These are phyloP conservation scores for Penicillium taxi DNA, from an alignment of 495 filamentous ascomycete species.

Conservation along the genomic window DNA sequence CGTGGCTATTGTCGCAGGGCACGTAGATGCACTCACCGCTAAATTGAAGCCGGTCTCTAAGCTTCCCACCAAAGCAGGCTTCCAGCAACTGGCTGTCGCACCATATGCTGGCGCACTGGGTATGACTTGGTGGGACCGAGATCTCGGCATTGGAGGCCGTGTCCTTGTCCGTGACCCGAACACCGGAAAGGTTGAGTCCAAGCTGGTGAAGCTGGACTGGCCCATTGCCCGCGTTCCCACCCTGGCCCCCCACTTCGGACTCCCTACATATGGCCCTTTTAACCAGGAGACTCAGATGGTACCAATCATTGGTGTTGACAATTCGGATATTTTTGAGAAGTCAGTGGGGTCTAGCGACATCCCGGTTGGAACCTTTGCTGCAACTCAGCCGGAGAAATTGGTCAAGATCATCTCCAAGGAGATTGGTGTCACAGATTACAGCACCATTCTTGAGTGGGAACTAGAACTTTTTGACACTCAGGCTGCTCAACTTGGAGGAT, in stretches of 20 bases:
- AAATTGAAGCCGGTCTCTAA: conserved; percentile 83
- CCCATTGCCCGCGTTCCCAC: conserved; percentile 90
- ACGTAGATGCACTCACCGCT: conserved; percentile 86
- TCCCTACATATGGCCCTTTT: conserved; percentile 63
- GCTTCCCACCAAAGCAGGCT: conserved; percentile 71
- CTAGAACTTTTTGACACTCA: conserved; percentile 93
- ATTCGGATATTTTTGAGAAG: conserved; percentile 46
- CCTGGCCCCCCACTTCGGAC: conserved; percentile 87
- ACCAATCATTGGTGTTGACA: conserved; percentile 85
- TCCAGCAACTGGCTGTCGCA: conserved; percentile 82
- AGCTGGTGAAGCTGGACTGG: conserved; percentile 86
- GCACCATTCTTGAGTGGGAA: conserved; percentile 87
- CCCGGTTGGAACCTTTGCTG: conserved; percentile 54
- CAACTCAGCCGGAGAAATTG: conserved; percentile 75
- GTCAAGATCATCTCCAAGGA: conserved; percentile 74
- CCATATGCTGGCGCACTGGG: conserved; percentile 86
- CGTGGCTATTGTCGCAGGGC: conserved; percentile 70
- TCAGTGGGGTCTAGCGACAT: conserved; percentile 23
- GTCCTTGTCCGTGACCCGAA: conserved; percentile 69
- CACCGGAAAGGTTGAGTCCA: conserved; percentile 70
- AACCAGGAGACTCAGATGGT: conserved; percentile 93
- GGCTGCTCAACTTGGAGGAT: conserved; percentile 71
- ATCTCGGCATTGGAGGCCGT: conserved; percentile 80
- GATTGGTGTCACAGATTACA: conserved; percentile 58
- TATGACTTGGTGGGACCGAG: conserved; percentile 88